Conservation (phyloP, 1,284 basidiomycete species). For the Boletus smithii region DNA sequence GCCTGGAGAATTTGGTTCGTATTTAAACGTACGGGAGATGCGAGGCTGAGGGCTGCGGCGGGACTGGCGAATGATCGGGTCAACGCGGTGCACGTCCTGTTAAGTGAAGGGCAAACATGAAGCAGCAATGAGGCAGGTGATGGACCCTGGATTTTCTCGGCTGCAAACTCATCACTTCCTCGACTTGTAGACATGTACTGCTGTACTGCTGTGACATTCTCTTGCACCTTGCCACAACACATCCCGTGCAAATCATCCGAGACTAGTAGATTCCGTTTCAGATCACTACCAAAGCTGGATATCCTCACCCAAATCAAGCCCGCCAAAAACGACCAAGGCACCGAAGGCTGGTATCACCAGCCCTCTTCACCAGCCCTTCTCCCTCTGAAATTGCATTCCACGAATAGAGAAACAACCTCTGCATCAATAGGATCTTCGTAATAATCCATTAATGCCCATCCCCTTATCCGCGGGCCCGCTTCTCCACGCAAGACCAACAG, state of each 20-base stretch:
- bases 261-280: not conserved
- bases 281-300: not conserved
- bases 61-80: constrained; percentile 7
- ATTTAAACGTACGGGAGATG: constrained; percentile 27
- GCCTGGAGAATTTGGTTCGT: constrained; percentile 1
- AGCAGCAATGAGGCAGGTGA: constrained; percentile 24
- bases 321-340: not conserved
- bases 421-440: constrained; percentile 52
- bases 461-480: constrained; percentile 34
- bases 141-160: not conserved
- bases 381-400: constrained; percentile 72
- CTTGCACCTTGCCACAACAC: not conserved
- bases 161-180: too few species aligned
- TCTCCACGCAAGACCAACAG: not conserved
- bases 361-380: constrained; percentile 47
- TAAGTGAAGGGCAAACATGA: constrained; percentile 2
- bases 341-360: constrained; percentile 28
- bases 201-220: too few species aligned
- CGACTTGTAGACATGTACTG: too few species aligned
- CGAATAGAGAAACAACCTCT: constrained; percentile 58
- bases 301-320: too few species aligned
- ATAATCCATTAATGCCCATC: constrained; percentile 75
- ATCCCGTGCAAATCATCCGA: not conserved
- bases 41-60: constrained; percentile 12
- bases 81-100: constrained; percentile 6